A percentile compares a stretch with the other conserved stretches of the same genome.
Evolutionary conservation across 176 grass and related monocot genomes (phyloP).

Genomic region (Lolium perenne): DNA sequence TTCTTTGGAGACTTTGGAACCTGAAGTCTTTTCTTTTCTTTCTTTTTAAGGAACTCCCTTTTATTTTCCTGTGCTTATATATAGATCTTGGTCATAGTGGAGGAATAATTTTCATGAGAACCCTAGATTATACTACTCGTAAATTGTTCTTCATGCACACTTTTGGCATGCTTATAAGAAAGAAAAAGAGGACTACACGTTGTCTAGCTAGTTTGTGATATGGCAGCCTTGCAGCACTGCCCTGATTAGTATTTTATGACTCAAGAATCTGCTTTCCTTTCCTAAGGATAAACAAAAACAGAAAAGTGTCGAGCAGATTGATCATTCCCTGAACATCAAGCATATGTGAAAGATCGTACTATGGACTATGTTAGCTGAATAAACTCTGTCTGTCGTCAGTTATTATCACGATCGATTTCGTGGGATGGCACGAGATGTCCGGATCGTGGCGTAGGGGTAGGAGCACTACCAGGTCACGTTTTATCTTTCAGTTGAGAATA

Average conservation of each 20-base stretch:
- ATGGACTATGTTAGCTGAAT: no score
- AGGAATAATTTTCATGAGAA: constrained; percentile 35
- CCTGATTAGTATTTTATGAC: constrained; percentile 35
- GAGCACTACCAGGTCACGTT: no score
- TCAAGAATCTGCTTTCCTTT: constrained; percentile 25
- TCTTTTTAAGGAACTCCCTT: background rate
- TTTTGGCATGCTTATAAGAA: constrained; percentile 38
- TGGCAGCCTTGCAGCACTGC: constrained; percentile 5
- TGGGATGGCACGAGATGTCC: no score
- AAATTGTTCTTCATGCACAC: constrained; percentile 38
- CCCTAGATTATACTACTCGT: constrained; percentile 12
- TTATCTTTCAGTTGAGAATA: no score
- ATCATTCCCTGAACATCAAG: background rate
- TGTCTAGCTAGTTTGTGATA: background rate
- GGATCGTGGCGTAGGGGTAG: no score
- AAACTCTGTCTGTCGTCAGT: no score
- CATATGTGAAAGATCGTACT: no score
- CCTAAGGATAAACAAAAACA: background rate
- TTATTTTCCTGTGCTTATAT: background rate
- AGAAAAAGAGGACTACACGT: constrained; percentile 22
- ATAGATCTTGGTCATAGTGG: constrained; percentile 39
- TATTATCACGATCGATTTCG: no score
- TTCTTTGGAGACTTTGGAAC: constrained; percentile 24
- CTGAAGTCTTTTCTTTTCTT: background rate
- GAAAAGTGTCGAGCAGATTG: background rate